Percentiles rank a stretch among this genome's conserved stretches.
phyloP scores from a whole-genome alignment of 192 early-diverging fungal species.

The Thoreauomyces humboldtii region DNA sequence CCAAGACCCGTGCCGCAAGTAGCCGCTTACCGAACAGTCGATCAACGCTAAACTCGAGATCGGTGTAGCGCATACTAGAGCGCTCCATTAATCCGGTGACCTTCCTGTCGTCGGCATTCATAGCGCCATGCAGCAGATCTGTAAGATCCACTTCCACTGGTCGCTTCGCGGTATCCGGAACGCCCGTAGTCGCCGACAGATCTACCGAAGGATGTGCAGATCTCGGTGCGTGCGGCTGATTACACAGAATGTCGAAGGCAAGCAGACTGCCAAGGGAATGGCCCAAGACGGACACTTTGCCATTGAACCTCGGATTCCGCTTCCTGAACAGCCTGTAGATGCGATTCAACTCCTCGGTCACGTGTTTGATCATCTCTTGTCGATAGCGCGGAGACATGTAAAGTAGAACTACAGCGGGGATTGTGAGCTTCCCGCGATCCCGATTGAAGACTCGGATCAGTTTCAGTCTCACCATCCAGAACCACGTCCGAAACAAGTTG shows the following conservation, averaged over 20 bases:
- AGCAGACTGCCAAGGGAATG: constrained; percentile 78
- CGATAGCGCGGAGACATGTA: constrained; percentile 85
- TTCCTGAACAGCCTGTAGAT: constrained; percentile 70
- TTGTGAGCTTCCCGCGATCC: neutral
- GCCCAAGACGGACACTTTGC: constrained; percentile 73
- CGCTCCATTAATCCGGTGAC: constrained; percentile 40
- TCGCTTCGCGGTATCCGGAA: neutral
- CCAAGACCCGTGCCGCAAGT: neutral
- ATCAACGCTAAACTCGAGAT: constrained; percentile 66
- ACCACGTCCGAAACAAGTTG: constrained; percentile 80
- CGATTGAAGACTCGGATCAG: neutral
- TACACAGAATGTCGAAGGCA: constrained; percentile 73
- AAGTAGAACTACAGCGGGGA: constrained; percentile 49
- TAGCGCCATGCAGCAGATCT: constrained; percentile 36
- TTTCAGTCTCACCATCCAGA: constrained; percentile 62
- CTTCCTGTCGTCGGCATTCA: constrained; percentile 8
- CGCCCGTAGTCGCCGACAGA: neutral
- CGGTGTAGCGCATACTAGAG: constrained; percentile 31
- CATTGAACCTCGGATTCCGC: constrained; percentile 76
- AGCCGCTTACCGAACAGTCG: constrained; percentile 64
- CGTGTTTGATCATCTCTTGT: constrained; percentile 75
- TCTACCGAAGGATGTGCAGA: too few species aligned
- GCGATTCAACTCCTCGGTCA: constrained; percentile 72
- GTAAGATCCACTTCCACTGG: constrained; percentile 45
- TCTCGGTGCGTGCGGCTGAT: constrained; percentile 51